These are phyloP conservation scores for Marasmius oreades DNA, from an alignment of 1,284 basidiomycete species.

Conservation along the genomic window DNA sequence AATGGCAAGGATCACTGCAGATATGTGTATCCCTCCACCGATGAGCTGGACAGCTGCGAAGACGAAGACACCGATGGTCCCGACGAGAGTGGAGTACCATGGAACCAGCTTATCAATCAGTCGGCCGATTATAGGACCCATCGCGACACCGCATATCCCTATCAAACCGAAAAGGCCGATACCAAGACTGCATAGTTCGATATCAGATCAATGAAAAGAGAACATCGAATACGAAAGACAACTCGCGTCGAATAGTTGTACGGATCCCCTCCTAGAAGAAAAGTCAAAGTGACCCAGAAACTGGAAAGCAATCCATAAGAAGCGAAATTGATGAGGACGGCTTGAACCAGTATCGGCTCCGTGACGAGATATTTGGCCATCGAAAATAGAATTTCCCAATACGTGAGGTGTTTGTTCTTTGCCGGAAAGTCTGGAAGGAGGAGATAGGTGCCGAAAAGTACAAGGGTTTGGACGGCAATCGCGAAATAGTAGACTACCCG, in stretches of 20 bases:
- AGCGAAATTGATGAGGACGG: slow-evolving; percentile 51
- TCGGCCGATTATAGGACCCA: slow-evolving; percentile 58
- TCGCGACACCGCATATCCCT: slow-evolving; percentile 64
- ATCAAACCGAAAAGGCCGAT: slow-evolving; percentile 73
- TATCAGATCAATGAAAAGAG: slow-evolving; percentile 4
- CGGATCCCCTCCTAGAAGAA: slow-evolving; percentile 61
- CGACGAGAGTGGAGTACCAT: slow-evolving; percentile 61
- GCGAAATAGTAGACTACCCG: slow-evolving; percentile 65
- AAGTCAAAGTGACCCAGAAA: slow-evolving; percentile 74
- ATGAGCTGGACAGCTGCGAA: slow-evolving; percentile 49
- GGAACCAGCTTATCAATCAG: slow-evolving; percentile 60
- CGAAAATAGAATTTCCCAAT: slow-evolving; percentile 56
- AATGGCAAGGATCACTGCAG: slow-evolving; percentile 44
- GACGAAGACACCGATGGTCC: slow-evolving; percentile 36
- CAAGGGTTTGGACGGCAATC: slow-evolving; percentile 51
- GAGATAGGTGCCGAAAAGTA: slow-evolving; percentile 51
- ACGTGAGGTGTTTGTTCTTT: slow-evolving; percentile 56
- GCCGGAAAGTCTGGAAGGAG: slow-evolving; percentile 70
- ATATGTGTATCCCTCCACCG: slow-evolving; percentile 56
- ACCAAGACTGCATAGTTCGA: slow-evolving; percentile 45
- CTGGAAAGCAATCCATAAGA: slow-evolving; percentile 55
- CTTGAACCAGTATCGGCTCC: slow-evolving; percentile 69
- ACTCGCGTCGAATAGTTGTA: slow-evolving; percentile 64
- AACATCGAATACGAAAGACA: slow-evolving; percentile 6
- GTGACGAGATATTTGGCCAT: slow-evolving; percentile 69